Percentiles rank a stretch among this genome's conserved stretches.
Conservation (phyloP, 805 yeast species). For the Pichia californica region DNA sequence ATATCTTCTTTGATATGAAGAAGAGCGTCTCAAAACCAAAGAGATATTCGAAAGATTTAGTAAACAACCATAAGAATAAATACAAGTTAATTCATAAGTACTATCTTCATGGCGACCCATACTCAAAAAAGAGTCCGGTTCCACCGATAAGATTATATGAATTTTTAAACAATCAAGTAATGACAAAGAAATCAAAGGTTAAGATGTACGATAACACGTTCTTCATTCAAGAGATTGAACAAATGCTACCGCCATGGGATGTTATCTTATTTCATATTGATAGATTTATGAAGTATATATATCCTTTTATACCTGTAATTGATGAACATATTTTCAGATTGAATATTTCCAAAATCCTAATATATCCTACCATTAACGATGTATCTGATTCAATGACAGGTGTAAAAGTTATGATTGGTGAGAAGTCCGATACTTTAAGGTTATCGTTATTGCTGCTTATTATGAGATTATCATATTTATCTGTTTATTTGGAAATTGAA, state of each 20-base stretch:
- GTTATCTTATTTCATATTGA: constrained; percentile 34
- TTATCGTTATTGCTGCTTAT: constrained; percentile 24
- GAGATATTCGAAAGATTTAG: too few relatives aligned
- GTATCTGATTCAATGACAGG: background rate
- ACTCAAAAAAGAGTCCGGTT: background rate
- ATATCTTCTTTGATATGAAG: constrained; percentile 7
- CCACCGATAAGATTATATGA: background rate
- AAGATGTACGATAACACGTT: background rate
- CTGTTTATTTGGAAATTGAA: constrained; percentile 18
- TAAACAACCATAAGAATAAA: too few relatives aligned
- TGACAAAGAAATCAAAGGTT: background rate
- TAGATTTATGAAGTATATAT: constrained; percentile 33
- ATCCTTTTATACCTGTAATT: constrained; percentile 42
- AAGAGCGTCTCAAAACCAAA: background rate
- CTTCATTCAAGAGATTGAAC: constrained; percentile 9
- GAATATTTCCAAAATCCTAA: constrained; percentile 30
- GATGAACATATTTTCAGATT: constrained; percentile 35
- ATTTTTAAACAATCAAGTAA: constrained; percentile 5
- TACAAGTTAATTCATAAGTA: background rate
- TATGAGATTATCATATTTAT: constrained; percentile 23
- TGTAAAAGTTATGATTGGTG: constrained; percentile 4
- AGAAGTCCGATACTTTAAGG: constrained; percentile 19
- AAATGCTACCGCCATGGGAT: constrained; percentile 23
- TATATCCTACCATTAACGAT: constrained; percentile 5
- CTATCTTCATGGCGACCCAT: background rate